Evolutionary conservation across 2,329 filamentous ascomycete genomes (phyloP).

Genomic region (Cladosporium sp.): DNA sequence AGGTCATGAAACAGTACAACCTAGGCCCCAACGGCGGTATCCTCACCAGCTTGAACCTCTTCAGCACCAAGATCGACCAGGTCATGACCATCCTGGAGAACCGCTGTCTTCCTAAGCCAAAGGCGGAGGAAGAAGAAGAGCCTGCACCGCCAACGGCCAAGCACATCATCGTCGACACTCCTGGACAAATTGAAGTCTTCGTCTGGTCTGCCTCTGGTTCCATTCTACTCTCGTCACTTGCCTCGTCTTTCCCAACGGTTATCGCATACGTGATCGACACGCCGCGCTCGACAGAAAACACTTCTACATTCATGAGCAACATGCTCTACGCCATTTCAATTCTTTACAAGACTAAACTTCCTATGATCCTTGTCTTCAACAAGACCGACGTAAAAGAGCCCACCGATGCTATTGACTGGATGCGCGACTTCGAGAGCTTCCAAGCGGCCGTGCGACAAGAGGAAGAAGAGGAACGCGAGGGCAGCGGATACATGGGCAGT

Average conservation of each 20-base stretch:
- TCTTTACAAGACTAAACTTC: constrained; percentile 95
- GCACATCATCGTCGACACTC: constrained; percentile 89
- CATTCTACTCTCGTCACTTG: constrained; percentile 87
- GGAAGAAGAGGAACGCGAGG: constrained; percentile 71
- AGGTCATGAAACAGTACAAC: constrained; percentile 99
- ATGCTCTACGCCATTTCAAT: constrained; percentile 99
- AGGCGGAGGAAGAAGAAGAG: background rate
- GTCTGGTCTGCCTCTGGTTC: constrained; percentile 96
- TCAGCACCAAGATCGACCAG: constrained; percentile 97
- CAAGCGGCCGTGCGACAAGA: constrained; percentile 78
- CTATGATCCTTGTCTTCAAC: constrained; percentile 99
- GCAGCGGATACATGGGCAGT: constrained; percentile 89
- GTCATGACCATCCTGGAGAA: constrained; percentile 87
- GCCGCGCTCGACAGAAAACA: constrained; percentile 84
- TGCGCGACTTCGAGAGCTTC: constrained; percentile 97
- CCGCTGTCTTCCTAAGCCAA: constrained; percentile 44
- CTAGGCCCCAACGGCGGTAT: constrained; percentile 96
- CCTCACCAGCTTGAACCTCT: constrained; percentile 89
- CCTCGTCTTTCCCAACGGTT: constrained; percentile 91
- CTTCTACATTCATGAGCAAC: constrained; percentile 98
- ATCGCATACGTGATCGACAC: constrained; percentile 98
- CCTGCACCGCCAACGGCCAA: constrained; percentile 56
- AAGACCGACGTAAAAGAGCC: constrained; percentile 96
- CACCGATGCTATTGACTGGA: constrained; percentile 91
- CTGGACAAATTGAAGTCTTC: constrained; percentile 97